Evolutionary conservation across 1,139 yeast genomes (phyloP).

Genomic region (Blastobotrys aristatus): DNA sequence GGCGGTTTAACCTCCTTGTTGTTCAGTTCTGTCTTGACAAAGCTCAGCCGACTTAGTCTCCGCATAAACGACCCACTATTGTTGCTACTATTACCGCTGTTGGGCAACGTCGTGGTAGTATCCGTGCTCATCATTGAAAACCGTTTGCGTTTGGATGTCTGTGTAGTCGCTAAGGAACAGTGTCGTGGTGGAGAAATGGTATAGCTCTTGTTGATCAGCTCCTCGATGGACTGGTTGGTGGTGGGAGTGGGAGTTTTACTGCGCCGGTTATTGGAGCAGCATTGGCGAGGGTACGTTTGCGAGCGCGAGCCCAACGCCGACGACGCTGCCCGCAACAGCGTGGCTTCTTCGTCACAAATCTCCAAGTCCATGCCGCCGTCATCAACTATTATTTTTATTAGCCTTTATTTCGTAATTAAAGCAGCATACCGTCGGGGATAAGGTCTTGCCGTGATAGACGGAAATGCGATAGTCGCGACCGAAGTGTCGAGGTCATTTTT

Average conservation of each 20-base stretch:
- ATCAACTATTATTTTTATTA: not conserved
- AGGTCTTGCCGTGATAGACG: not conserved
- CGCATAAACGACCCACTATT: constrained; percentile 3
- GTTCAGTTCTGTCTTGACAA: not conserved
- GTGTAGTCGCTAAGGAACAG: not conserved
- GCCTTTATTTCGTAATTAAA: not conserved
- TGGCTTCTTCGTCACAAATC: not conserved
- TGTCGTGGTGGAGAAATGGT: not conserved
- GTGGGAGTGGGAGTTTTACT: constrained; percentile 7
- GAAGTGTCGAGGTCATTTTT: not conserved
- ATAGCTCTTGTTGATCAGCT: constrained; percentile 2
- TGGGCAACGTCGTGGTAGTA: not conserved
- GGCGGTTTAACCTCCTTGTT: not conserved
- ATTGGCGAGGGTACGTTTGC: constrained; percentile 7
- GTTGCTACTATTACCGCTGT: not conserved
- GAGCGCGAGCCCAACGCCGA: constrained; percentile 11
- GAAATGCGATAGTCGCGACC: not conserved
- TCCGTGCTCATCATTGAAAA: not conserved
- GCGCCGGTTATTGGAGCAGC: not conserved
- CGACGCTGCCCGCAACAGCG: not conserved
- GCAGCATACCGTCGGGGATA: not conserved
- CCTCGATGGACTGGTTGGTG: constrained; percentile 2
- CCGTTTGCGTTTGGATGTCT: not conserved
- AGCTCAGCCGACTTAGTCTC: constrained; percentile 13
- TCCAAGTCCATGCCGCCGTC: constrained; percentile 12